These are phyloP conservation scores for Hura crepitans DNA, from an alignment of 441 rosid species.

Conservation along the genomic window DNA sequence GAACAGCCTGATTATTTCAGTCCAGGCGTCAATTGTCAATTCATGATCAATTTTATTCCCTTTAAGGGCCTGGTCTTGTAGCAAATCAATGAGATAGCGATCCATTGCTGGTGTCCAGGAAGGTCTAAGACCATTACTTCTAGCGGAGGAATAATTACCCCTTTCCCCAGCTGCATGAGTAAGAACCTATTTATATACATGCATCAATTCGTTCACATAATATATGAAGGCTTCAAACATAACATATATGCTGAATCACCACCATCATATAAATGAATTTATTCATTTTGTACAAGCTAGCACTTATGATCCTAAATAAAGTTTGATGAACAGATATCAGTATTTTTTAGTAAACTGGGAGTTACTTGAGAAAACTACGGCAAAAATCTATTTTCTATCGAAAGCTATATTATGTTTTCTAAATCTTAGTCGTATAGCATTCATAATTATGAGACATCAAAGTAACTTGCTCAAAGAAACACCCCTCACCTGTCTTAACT, in stretches of 20 bases:
- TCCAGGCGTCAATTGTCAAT: slow-evolving; percentile 40
- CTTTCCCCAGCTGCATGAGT: slow-evolving; percentile 36
- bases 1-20: slow-evolving; percentile 30
- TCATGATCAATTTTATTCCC: slow-evolving; percentile 44
- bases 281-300: not conserved
- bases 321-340: not conserved
- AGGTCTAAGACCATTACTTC: slow-evolving; percentile 20
- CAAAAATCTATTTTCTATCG: not conserved
- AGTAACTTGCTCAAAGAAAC: slow-evolving; percentile 2
- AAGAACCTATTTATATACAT: slow-evolving; percentile 4
- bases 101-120: slow-evolving; percentile 40
- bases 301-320: not conserved
- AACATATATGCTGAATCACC: slow-evolving; percentile 1
- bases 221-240: slow-evolving; percentile 4
- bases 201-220: slow-evolving; percentile 3
- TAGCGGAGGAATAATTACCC: slow-evolving; percentile 19
- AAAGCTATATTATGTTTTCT: not conserved
- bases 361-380: not conserved
- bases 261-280: not conserved
- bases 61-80: slow-evolving; percentile 41
- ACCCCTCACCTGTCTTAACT: slow-evolving; percentile 28
- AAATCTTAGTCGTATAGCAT: not conserved
- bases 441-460: slow-evolving; percentile 1
- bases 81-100: slow-evolving; percentile 39
- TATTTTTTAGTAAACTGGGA: not conserved